phyloP scores from a whole-genome alignment of 2,329 filamentous ascomycete genomes.

The Tolypocladium endophyticum region DNA sequence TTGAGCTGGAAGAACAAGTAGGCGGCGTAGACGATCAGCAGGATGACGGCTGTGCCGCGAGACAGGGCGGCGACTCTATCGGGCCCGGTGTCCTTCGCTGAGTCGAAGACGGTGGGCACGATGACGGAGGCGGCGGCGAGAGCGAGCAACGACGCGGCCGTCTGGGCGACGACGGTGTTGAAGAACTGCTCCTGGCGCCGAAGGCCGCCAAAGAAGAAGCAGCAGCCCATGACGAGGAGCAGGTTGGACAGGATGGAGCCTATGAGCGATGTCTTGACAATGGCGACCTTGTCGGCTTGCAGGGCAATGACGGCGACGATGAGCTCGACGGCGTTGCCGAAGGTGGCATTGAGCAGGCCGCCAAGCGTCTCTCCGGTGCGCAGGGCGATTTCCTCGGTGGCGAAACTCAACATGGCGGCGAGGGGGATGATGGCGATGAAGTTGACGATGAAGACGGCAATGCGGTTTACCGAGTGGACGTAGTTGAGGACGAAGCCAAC shows the following conservation, averaged over 20 bases:
- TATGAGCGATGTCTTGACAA: slow-evolving; percentile 87
- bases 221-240: slow-evolving; percentile 81
- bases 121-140: slow-evolving; percentile 74
- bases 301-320: slow-evolving; percentile 84
- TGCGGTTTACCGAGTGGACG: slow-evolving; percentile 38
- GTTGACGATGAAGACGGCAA: slow-evolving; percentile 75
- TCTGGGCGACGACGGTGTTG: slow-evolving; percentile 87
- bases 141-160: slow-evolving; percentile 69
- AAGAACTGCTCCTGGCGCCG: slow-evolving; percentile 76
- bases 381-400: slow-evolving; percentile 81
- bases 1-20: slow-evolving; percentile 90
- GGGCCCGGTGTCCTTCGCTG: slow-evolving; percentile 28
- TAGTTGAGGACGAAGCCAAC: slow-evolving; percentile 69
- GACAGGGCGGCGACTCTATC: slow-evolving; percentile 52
- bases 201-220: slow-evolving; percentile 79
- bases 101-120: slow-evolving; percentile 78
- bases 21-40: slow-evolving; percentile 71
- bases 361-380: slow-evolving; percentile 77
- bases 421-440: slow-evolving; percentile 89
- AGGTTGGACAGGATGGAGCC: slow-evolving; percentile 88
- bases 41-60: slow-evolving; percentile 65
- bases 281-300: slow-evolving; percentile 60
- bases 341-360: slow-evolving; percentile 80
- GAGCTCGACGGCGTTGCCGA: slow-evolving; percentile 85
- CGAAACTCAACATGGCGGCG: slow-evolving; percentile 75